These are phyloP conservation scores for Microdochium trichocladiopsis DNA, from an alignment of 2,329 filamentous ascomycete species.

Conservation along the genomic window DNA sequence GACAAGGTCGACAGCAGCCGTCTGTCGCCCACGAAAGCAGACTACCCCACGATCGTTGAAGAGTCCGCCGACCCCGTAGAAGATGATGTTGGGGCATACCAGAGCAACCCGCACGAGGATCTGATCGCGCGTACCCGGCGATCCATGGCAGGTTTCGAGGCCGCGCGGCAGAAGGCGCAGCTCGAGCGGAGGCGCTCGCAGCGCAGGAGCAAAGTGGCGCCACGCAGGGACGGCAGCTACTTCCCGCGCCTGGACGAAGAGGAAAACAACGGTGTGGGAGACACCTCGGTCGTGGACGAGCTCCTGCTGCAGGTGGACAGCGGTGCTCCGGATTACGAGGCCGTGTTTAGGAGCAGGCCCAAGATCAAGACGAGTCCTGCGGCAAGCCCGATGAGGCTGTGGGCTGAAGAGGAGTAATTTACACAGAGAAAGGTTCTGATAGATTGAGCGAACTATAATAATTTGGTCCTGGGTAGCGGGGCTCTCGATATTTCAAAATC, in stretches of 20 bases:
- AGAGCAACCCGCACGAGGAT: slow-evolving; percentile 34
- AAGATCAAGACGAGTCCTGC: slow-evolving; percentile 72
- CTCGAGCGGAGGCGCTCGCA: slow-evolving; percentile 46
- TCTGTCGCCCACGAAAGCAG: slow-evolving; percentile 5
- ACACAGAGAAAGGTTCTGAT: too few species aligned
- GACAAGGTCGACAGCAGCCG: slow-evolving; percentile 19
- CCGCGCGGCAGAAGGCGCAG: slow-evolving; percentile 53
- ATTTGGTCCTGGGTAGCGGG: too few species aligned
- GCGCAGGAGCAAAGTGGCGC: slow-evolving; percentile 33
- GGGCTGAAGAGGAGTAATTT: too few species aligned
- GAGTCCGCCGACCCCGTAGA: slow-evolving; percentile 2
- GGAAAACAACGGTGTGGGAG: slow-evolving; percentile 16
- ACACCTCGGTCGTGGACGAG: slow-evolving; percentile 52
- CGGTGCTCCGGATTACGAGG: slow-evolving; percentile 54
- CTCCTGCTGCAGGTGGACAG: slow-evolving; percentile 58
- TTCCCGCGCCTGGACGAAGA: slow-evolving; percentile 44
- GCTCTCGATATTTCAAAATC: too few species aligned
- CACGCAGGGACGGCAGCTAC: slow-evolving; percentile 30
- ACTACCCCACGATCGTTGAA: slow-evolving; percentile 16
- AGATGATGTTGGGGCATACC: slow-evolving; percentile 18
- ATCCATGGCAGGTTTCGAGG: slow-evolving; percentile 57
- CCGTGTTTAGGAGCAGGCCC: slow-evolving; percentile 79
- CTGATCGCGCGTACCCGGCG: slow-evolving; percentile 50
- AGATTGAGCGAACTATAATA: too few species aligned
- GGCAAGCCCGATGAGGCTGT: slow-evolving; percentile 33